Base-by-base conservation (phyloP, 148 eudicot genomes). In the Chenopodium formosanum region DNA sequence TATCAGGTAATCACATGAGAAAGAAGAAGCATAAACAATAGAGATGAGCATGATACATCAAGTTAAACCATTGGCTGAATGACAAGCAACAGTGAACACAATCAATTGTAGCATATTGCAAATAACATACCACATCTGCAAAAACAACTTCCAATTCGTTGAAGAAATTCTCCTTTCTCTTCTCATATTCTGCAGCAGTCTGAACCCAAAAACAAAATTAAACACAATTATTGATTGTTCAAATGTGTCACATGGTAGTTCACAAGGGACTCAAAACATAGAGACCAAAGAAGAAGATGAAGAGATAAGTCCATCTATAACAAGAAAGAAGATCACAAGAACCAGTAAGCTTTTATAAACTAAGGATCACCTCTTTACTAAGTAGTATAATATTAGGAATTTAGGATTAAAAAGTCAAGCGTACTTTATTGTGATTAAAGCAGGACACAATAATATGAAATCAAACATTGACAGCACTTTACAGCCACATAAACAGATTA, bases 151-250 rank as follows among this genome's bases (percentile, higher is more conserved):
- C 91, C 79, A 96, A 70, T 89, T 96, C 98, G 27, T 94, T 89
- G 86, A 89, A 96, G 88, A 96, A 94, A 81, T 90, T 96, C 85
- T 96, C 99, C 85, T 84, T 88, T 69, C 97, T 89, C 40, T 85
- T 86, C 82, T 88, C 88, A 80, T 94, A 91, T 82, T 96, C 97
- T 68, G 95, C 97, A 88, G 88, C 88, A 81, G 97, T 93, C 97
- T 95, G 84, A 68, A 81, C 80, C 23, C 7, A 6, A 47, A 78
- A 60, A 74, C 70, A 72, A 84, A 37, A 77, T 23, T 47, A 83
- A 31, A 31, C 32, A 31, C 32, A 82, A 80, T 11, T 25, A n/a
- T 25, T 10, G 9, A 67, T 53, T 64, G 4, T 64, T 48, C 67
- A 46, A 69, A 62, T 64, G 31, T 70, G 50, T 71, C 32, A 32